These are phyloP conservation scores for Pythium vanterpoolii DNA, from an alignment of 352 stramenopile genomes.

Conservation along the genomic window DNA sequence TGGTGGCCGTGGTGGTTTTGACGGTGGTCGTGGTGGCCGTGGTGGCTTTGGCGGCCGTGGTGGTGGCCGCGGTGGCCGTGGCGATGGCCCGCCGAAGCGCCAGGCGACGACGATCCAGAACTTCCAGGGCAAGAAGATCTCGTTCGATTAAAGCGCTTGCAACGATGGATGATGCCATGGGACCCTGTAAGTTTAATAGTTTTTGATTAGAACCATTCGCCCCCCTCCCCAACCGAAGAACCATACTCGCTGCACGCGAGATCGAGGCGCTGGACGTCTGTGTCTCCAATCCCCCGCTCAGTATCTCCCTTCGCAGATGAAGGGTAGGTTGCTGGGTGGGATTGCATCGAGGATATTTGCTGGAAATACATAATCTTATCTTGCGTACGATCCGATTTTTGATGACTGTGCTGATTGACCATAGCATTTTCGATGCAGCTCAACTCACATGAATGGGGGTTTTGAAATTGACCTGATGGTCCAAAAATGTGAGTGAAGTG, in stretches of 20 bases:
- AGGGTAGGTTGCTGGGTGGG: neutral
- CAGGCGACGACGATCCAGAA: conserved; percentile 90
- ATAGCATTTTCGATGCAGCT: no score
- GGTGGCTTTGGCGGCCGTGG: conserved; percentile 60
- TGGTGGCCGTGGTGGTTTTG: conserved; percentile 26
- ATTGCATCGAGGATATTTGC: conserved; percentile 15
- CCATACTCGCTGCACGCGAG: conserved; percentile 5
- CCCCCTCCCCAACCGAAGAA: neutral
- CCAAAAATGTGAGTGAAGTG: no score
- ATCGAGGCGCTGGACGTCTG: neutral
- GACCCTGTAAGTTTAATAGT: conserved; percentile 26
- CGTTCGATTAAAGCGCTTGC: conserved; percentile 89
- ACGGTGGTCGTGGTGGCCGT: conserved; percentile 57
- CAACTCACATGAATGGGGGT: no score
- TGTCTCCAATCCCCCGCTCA: neutral
- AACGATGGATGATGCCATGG: neutral
- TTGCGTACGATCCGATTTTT: neutral
- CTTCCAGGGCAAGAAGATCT: conserved; percentile 96
- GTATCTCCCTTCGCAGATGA: neutral
- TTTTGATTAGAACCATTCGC: conserved; percentile 23
- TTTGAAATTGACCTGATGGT: no score
- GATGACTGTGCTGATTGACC: no score
- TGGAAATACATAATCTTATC: conserved; percentile 11
- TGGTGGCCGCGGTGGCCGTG: conserved; percentile 50
- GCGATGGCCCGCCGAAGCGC: conserved; percentile 57